Evolutionary conservation across 1,284 basidiomycete species (phyloP), one percentile per base, ranked within the genome.

Genomic region (Meripilus lineatus): DNA sequence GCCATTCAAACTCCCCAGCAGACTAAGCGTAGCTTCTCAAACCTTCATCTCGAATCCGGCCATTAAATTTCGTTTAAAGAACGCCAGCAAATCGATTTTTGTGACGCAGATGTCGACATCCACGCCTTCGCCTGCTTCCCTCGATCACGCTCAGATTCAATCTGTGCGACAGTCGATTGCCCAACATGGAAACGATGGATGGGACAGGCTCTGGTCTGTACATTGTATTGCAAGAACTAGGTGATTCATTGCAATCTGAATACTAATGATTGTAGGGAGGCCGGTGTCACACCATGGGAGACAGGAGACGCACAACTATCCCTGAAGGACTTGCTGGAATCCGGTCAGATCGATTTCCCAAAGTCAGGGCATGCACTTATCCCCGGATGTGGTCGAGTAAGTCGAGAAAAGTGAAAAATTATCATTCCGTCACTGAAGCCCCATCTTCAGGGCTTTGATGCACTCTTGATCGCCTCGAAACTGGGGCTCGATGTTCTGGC

Each of bases 311-410:
- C 65, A 4, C 84, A 87, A 51, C 76, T 76, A 13, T 67, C 81
- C 0, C 64, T 89, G 34, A 60, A 62, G 15, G 71, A 77, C 24
- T 58, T 82, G 1, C 55, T 87, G n/a, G 60, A 72, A 37, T 72
- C 72, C 0, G 63, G 62, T 10, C 63, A 65, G 21, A 49, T 84
- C 1, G 59, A 69, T 3, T 67, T 85, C 32, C 77, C 82, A 1
- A 69, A 49, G 21, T 53, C 50, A 4, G 84, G 85, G 1, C 62
- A 67, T 26, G 84, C 79, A 2, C 64, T 89, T 1, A 74, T 89
- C 7, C 85, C 85, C 1, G 87, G 86, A 2, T 88, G 84, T 56
- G 86, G 85, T 34, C 69, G 66, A 42, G 84, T 87, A 56, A 48
- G 74, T 58, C 18, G 5, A 18, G 4, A n/a, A n/a, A n/a, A n/a